Conservation (phyloP, 2,329 filamentous ascomycete genomes). For the Nothopassalora personata region DNA sequence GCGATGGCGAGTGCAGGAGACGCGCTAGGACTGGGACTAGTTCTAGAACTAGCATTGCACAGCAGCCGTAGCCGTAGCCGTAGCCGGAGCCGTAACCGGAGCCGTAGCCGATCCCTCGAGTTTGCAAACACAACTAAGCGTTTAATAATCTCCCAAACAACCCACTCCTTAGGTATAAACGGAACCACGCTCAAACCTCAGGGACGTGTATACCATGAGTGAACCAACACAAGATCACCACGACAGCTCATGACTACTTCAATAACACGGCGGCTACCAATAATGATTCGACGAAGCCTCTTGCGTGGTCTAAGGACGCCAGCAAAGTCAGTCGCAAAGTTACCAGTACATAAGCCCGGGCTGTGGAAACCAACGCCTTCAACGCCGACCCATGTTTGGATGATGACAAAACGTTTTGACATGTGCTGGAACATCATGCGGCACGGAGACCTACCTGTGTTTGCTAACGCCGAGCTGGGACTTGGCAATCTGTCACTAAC, state of each 20-base stretch:
- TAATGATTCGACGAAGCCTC: background rate
- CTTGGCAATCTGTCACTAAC: background rate
- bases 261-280: background rate
- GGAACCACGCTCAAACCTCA: no score
- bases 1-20: background rate
- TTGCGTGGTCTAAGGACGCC: background rate
- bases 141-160: no score
- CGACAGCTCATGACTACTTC: background rate
- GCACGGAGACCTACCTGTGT: background rate
- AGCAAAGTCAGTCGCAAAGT: background rate
- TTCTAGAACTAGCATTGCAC: no score
- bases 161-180: no score
- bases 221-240: background rate
- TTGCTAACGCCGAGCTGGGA: background rate
- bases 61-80: no score
- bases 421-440: background rate
- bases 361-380: no score
- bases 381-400: background rate
- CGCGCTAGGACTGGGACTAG: no score
- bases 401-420: background rate
- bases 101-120: no score
- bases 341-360: background rate
- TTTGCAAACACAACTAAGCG: no score
- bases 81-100: no score
- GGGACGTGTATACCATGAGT: no score